phyloP scores from a whole-genome alignment of 2,329 filamentous ascomycete species.

The Botrytis deweyae region DNA sequence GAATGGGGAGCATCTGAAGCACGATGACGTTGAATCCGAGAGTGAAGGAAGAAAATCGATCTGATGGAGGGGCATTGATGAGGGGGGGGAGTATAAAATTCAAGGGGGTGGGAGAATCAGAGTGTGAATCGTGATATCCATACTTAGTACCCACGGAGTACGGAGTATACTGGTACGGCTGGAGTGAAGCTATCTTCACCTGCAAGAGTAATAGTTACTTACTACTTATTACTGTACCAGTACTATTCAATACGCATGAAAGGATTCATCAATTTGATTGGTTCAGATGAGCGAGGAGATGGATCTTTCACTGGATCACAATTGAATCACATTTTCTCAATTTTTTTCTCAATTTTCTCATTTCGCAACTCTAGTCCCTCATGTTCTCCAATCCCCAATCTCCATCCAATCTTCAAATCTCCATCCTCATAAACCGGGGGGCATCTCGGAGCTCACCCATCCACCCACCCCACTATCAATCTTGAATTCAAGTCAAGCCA shows the following conservation, averaged over 20 bases:
- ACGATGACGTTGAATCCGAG: not conserved
- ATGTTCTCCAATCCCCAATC: not conserved
- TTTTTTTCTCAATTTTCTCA: no score
- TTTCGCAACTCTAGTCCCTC: not conserved
- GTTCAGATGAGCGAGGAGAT: not conserved
- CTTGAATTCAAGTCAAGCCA: not conserved
- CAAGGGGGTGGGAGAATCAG: not conserved
- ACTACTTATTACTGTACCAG: no score
- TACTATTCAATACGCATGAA: not conserved
- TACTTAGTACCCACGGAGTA: no score
- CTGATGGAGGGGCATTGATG: conserved; percentile 1
- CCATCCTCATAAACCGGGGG: not conserved
- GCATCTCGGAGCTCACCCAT: not conserved
- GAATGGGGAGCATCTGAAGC: not conserved
- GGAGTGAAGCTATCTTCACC: not conserved
- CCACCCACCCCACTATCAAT: not conserved
- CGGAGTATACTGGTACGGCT: no score
- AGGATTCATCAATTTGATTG: not conserved
- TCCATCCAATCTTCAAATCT: not conserved
- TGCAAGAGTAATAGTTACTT: no score
- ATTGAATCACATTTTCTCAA: no score
- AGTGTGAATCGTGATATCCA: not conserved
- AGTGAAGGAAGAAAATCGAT: not conserved
- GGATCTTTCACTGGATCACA: not conserved
- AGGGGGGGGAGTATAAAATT: not conserved